These are phyloP conservation scores for Pythium phragmiticola DNA, from an alignment of 352 stramenopile genomes.

Conservation along the genomic window DNA sequence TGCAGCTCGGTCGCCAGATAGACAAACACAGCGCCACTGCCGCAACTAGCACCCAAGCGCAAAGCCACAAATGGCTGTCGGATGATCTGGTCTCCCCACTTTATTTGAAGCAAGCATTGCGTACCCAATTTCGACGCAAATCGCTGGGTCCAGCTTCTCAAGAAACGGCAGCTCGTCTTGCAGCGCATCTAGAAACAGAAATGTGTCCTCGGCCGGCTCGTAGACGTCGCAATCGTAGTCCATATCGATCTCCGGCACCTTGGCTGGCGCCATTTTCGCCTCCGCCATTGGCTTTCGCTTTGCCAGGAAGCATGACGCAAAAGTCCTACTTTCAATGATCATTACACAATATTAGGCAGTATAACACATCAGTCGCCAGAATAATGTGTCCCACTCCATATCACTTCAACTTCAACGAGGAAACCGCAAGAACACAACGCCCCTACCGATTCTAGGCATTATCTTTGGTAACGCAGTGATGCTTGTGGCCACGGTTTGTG, in stretches of 20 bases:
- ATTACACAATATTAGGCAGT: constrained; percentile 1
- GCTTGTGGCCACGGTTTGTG: constrained; percentile 22
- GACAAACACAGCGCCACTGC: constrained; percentile 64
- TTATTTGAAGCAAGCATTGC: constrained; percentile 10
- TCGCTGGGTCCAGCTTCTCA: constrained; percentile 42
- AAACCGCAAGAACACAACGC: not conserved
- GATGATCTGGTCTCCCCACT: not conserved
- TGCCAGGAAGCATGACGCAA: not conserved
- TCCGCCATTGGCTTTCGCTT: constrained; percentile 11
- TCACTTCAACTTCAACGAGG: not conserved
- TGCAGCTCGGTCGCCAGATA: constrained; percentile 81
- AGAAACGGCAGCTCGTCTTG: constrained; percentile 82
- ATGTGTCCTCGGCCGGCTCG: constrained; percentile 97
- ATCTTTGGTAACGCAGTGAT: constrained; percentile 24
- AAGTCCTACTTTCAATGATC: constrained; percentile 17
- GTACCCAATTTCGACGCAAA: constrained; percentile 90
- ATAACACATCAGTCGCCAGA: not conserved
- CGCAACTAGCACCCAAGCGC: constrained; percentile 33
- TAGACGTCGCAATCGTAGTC: constrained; percentile 92
- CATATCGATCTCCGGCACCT: constrained; percentile 73
- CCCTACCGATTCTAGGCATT: constrained; percentile 14
- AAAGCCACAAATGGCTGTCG: not conserved
- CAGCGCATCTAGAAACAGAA: constrained; percentile 95
- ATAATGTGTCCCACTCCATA: constrained; percentile 1
- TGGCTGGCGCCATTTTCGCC: constrained; percentile 29